These are phyloP conservation scores for Triglochin maritima DNA, from an alignment of 106 monocot species.

Conservation along the genomic window DNA sequence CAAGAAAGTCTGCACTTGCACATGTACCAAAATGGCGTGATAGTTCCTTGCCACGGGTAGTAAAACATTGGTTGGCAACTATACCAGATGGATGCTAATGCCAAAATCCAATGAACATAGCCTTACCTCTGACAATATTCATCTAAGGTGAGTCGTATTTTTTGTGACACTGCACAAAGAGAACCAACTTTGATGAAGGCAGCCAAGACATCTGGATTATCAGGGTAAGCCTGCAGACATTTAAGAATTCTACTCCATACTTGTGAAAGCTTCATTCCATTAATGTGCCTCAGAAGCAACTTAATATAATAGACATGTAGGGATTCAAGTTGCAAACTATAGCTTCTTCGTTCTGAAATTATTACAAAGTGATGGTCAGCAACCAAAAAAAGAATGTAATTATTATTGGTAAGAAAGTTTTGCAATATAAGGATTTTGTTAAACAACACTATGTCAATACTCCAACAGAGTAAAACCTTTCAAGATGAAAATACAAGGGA, in stretches of 20 bases:
- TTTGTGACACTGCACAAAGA: slow-evolving; percentile 51
- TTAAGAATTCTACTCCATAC: slow-evolving; percentile 43
- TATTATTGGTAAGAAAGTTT: background rate
- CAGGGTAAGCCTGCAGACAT: slow-evolving; percentile 68
- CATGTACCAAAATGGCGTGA: too few species aligned
- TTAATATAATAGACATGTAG: slow-evolving; percentile 50
- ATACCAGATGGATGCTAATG: too few species aligned
- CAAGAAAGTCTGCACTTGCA: too few species aligned
- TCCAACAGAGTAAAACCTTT: background rate
- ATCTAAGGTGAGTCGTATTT: slow-evolving; percentile 57
- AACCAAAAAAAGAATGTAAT: background rate
- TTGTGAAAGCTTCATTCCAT: slow-evolving; percentile 39
- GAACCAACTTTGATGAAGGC: slow-evolving; percentile 42
- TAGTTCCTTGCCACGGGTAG: too few species aligned
- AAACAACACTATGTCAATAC: too few species aligned
- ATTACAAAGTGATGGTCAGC: too few species aligned
- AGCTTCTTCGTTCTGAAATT: slow-evolving; percentile 48
- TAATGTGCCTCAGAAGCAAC: slow-evolving; percentile 44
- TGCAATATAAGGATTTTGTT: too few species aligned
- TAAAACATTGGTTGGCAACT: too few species aligned
- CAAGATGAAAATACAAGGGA: background rate
- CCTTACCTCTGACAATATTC: slow-evolving; percentile 50
- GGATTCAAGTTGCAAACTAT: slow-evolving; percentile 58
- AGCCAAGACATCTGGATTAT: slow-evolving; percentile 47
- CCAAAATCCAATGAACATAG: background rate